These are phyloP conservation scores for Rhododendron simsii DNA, from an alignment of 148 eudicot species.

Conservation along the genomic window DNA sequence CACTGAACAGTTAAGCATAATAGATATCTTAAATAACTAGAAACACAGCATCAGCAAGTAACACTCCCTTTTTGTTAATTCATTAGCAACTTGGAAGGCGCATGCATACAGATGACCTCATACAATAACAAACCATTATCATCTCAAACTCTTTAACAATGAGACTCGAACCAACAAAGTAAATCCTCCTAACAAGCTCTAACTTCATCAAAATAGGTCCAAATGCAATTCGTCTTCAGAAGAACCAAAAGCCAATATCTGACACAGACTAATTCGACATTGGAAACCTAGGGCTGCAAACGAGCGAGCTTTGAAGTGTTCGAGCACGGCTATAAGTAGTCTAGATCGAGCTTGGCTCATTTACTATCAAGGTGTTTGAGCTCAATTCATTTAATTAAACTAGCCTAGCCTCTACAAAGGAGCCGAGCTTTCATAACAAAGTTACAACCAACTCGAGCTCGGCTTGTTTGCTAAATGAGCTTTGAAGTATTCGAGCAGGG, in stretches of 20 bases:
- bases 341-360: background rate
- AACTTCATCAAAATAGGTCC: background rate
- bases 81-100: background rate
- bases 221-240: background rate
- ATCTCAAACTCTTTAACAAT: background rate
- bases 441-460: too few relatives aligned
- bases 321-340: too few relatives aligned
- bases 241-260: background rate
- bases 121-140: background rate
- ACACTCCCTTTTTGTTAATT: background rate
- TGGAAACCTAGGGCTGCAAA: background rate
- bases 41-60: background rate
- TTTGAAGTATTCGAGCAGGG: too few relatives aligned
- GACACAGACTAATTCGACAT: background rate
- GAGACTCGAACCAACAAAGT: background rate
- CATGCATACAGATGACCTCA: background rate
- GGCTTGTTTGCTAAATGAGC: too few relatives aligned
- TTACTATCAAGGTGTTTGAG: background rate
- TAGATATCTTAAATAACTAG: background rate
- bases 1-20: background rate
- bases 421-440: background rate
- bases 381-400: background rate
- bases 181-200: background rate
- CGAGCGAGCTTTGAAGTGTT: background rate
- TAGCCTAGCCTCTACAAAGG: background rate